Evolutionary conservation across 1,284 basidiomycete genomes (phyloP), one percentile per base, ranked within the genome.

Genomic region (Puccinia horiana): DNA sequence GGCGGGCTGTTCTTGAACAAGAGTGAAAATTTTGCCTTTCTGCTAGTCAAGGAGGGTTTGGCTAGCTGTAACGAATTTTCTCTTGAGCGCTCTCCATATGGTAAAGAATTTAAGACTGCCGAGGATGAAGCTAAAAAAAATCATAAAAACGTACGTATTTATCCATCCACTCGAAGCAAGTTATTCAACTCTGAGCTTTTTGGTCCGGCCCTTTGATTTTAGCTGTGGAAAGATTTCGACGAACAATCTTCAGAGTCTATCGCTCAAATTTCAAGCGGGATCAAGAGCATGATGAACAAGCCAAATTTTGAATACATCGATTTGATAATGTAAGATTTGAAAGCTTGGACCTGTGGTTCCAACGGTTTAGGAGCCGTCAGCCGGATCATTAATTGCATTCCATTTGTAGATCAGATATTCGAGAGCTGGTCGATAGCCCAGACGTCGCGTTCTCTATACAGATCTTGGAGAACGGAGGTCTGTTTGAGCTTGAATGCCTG

Each of bases 391-490:
- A 83, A 23, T 85, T 86, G 0, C 92, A 86, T 86, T 92, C 56
- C 91, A 87, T n/a, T 97, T 85, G 98, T 87, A 90, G 98, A 84
- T 95, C 94, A 78, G 94, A 98, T 86, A 91, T 97, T 65, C 92
- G 94, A 77, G 86, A 87, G 12, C 83, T 83, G 4, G 90, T 91
- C 8, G 89, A 89, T 83, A 91, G 91, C 77, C 91, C 90, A 54
- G 89, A 89, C n/a, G 93, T 98, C 86, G 89, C 88, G 35, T 98
- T 99, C 89, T 96, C 94, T 18, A 91, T 98, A 20, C 96, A 99
- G 87, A 90, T 97, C 67, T 90, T 97, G 37, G 93, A 94, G 86
- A 93, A 93, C 4, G 92, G 94, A 88, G 94, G 94, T 93, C 83
- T 80, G 89, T 84, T 35, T 35, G 32, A 65, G 9, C n/a, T 42